Conservation (phyloP, 2,329 filamentous ascomycete species). For the Lachnellula arida region DNA sequence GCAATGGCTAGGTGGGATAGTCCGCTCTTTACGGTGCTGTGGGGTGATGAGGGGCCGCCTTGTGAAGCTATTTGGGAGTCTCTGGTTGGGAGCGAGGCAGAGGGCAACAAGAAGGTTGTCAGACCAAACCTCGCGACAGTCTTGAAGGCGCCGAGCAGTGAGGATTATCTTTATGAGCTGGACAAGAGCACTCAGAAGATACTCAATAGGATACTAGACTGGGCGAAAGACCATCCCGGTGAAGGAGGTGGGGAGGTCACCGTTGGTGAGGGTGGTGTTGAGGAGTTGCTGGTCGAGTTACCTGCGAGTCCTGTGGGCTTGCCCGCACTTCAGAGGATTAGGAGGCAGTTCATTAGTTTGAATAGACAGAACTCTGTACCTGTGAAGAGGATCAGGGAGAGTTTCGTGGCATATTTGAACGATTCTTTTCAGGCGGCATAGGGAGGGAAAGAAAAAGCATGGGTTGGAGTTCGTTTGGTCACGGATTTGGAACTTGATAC, state of each 20-base stretch:
- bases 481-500: conserved; percentile 13
- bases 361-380: conserved; percentile 64
- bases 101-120: conserved; percentile 57
- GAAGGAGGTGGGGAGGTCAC: conserved; percentile 56
- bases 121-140: conserved; percentile 73
- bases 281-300: conserved; percentile 57
- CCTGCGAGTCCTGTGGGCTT: conserved; percentile 63
- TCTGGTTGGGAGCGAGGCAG: conserved; percentile 54
- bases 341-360: conserved; percentile 71
- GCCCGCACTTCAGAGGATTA: conserved; percentile 70
- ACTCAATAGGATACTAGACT: conserved; percentile 63
- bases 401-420: conserved; percentile 64
- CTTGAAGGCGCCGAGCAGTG: conserved; percentile 55
- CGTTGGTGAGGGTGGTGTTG: conserved; percentile 27
- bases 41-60: conserved; percentile 66
- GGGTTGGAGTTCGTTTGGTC: neutral
- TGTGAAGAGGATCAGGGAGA: conserved; percentile 52
- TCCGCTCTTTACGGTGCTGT: conserved; percentile 73
- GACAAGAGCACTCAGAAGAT: conserved; percentile 76
- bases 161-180: conserved; percentile 74
- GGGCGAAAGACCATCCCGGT: conserved; percentile 58
- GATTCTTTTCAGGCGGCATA: conserved; percentile 49
- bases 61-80: conserved; percentile 72
- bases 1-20: conserved; percentile 82
- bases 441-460: neutral